Evolutionary conservation across 768 basidiomycete species (phyloP), one percentile per base, ranked within the genome.

Genomic region (Rhizopogon roseolus): DNA sequence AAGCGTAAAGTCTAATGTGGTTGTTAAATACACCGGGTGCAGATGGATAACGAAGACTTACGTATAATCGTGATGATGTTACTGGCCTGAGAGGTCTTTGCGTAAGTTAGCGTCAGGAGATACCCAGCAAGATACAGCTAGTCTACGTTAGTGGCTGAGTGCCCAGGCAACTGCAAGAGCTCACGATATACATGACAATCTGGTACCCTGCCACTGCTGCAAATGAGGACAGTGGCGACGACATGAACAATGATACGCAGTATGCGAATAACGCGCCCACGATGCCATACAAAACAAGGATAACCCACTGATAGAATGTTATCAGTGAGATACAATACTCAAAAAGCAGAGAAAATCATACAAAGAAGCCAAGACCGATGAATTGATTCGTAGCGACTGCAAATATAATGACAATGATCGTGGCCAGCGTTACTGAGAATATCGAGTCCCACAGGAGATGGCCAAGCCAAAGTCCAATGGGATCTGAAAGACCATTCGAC

Each of bases 381-480:
- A 92, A 90, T 56, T 88, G 83, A 53, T 80, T 71, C 0, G 83
- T 75, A 4, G 66, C 76, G 14, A 71, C 62, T 9, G 81, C 80
- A 58, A 85, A 88, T 6, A 90, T 61, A 41, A 88, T 78, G 16
- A 78, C 73, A 42, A 89, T 80, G 49, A 88, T 69, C 1, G 85
- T 85, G 1, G 88, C 76, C 19, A 81, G 64, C n/a, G 85, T 66
- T 14, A 85, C 58, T 4, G 80, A 76, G 54, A 80, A 77, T 9
- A 86, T 75, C 7, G 80, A 75, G 61, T 92, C 90, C 66, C 87
- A 89, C 62, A 86, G 70, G 14, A 90, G 74, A 67, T 92, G 90
- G 3, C 90, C 90, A 3, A 92, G 71, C 87, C 88, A 90, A 41
- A 91, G 71, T 3, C 85, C 87, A 45, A 82, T 65, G 17, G 86